Base-by-base conservation (phyloP, 2,329 filamentous ascomycete species). In the Saccharata proteae region DNA sequence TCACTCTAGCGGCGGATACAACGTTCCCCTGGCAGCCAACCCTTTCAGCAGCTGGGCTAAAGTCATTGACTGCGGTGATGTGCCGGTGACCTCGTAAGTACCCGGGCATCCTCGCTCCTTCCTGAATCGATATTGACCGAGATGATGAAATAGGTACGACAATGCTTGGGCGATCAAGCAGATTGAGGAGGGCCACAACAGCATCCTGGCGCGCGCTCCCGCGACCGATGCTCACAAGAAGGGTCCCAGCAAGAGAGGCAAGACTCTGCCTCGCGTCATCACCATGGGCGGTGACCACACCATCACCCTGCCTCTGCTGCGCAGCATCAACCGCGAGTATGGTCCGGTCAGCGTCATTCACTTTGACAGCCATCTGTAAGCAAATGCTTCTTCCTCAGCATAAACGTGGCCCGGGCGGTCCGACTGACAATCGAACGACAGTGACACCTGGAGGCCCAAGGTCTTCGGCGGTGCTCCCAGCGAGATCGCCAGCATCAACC, bases 381-480 rank as follows among this genome's bases (percentile, higher is more conserved):
- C 59, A 3, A 5, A 29, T 6, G 5, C 18, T 13, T 16, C 22
- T 19, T 17, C 10, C 14, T 22, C n/a, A 14, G 12, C 16, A 35
- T 16, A 35, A n/a, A 19, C 30, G 12, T 19, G 12, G 10, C 30
- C 28, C 15, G 30, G 5, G 31, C 16, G 3, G 9, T 16, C 33
- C 6, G 13, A 16, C 14, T 27, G 16, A 23, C 26, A 5, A n/a
- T 12, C 7, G 11, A 17, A 4, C 32, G 8, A 6, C 11, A 59
- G 46, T 4, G 67, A 69, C 40, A 67, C 67, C 46, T 82, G 81
- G 81, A 74, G 71, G 36, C 84, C 83, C 25, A 88, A 88, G 52
- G 83, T 90, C 16, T 92, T 92, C 44, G 83, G 84, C 32, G 83
- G 82, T 17, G 76, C 80, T 0, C 82, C 83, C 0, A 80, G 73